Evolutionary conservation across 805 yeast species (phyloP).

Genomic region (Teunomyces atbi): DNA sequence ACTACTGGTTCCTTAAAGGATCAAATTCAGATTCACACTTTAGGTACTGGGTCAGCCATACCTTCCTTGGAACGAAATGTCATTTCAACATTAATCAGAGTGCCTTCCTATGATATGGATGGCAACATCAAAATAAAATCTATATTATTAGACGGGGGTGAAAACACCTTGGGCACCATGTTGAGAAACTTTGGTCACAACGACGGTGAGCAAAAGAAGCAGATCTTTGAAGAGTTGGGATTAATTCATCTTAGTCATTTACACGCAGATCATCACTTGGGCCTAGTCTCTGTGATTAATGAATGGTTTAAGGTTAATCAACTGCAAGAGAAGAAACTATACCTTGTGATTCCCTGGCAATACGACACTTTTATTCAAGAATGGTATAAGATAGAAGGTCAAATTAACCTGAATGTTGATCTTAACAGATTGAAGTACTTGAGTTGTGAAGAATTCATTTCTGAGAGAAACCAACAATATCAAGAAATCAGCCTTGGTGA

Average conservation of each 20-base stretch:
- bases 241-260: conserved; percentile 78
- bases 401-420: conserved; percentile 24
- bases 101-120: conserved; percentile 47
- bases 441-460: conserved; percentile 59
- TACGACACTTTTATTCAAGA: conserved; percentile 65
- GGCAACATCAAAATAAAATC: conserved; percentile 36
- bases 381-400: conserved; percentile 54
- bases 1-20: conserved; percentile 31
- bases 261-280: conserved; percentile 97
- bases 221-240: conserved; percentile 58
- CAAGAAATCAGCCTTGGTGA: conserved; percentile 24
- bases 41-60: conserved; percentile 92
- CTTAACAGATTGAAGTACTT: conserved; percentile 47
- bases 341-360: conserved; percentile 73
- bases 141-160: conserved; percentile 89
- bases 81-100: conserved; percentile 69
- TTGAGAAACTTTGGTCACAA: conserved; percentile 56
- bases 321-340: conserved; percentile 38
- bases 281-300: conserved; percentile 64
- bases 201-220: conserved; percentile 30
- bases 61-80: conserved; percentile 88
- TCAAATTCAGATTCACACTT: conserved; percentile 65
- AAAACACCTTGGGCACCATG: conserved; percentile 77
- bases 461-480: conserved; percentile 30
- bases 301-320: conserved; percentile 58